Conservation (phyloP, 805 yeast genomes). For the Saturnispora sanitii region DNA sequence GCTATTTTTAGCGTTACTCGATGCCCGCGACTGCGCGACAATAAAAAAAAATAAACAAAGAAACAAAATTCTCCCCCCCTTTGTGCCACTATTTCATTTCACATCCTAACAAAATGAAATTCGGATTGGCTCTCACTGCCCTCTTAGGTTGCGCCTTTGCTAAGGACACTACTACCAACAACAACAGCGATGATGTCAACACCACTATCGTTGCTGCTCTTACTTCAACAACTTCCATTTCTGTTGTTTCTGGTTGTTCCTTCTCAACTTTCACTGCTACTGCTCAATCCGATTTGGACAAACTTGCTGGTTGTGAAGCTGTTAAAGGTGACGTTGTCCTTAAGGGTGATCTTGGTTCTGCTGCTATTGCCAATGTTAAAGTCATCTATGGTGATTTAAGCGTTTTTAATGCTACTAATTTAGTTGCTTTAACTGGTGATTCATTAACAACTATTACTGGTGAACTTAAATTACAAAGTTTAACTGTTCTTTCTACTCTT, state of each 20-base stretch:
- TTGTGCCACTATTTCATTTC: not conserved
- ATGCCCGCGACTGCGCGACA: no score
- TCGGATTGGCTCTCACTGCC: constrained; percentile 1
- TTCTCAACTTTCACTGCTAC: constrained; percentile 63
- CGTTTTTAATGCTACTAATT: constrained; percentile 53
- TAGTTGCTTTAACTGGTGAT: constrained; percentile 69
- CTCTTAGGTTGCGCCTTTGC: constrained; percentile 4
- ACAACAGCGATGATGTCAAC: constrained; percentile 28
- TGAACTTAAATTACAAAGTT: constrained; percentile 47
- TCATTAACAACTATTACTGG: constrained; percentile 66
- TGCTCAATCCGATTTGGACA: constrained; percentile 69
- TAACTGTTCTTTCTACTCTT: constrained; percentile 58
- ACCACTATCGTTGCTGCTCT: constrained; percentile 42
- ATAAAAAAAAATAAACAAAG: no score
- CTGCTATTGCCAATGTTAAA: constrained; percentile 65
- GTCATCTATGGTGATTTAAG: constrained; percentile 68
- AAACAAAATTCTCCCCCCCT: not conserved
- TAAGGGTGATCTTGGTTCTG: constrained; percentile 52
- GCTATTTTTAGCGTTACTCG: no score
- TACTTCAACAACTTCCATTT: constrained; percentile 37
- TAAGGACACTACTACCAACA: constrained; percentile 27
- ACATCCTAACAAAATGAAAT: constrained; percentile 1
- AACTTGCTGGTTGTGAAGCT: constrained; percentile 62
- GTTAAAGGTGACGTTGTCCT: constrained; percentile 72
- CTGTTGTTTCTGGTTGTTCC: constrained; percentile 54